phyloP scores from a whole-genome alignment of 2,329 filamentous ascomycete genomes.

The Ceratocystis alfenasii region DNA sequence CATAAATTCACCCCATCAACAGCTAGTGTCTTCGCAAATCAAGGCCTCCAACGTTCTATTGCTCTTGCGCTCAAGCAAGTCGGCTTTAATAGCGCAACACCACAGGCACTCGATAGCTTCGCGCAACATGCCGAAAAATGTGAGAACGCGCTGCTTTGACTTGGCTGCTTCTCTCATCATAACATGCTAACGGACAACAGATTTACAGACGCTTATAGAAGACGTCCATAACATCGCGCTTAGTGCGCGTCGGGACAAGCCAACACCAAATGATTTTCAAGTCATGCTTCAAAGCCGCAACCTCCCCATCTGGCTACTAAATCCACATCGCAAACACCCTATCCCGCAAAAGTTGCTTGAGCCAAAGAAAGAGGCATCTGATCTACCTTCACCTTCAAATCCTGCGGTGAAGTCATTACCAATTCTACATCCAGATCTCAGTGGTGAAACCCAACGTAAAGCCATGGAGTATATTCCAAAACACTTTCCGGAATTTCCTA shows the following conservation, averaged over 20 bases:
- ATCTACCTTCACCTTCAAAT: not conserved
- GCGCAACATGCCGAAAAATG: slow-evolving; percentile 45
- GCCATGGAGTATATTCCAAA: slow-evolving; percentile 45
- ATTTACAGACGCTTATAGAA: slow-evolving; percentile 38
- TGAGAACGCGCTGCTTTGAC: slow-evolving; percentile 30
- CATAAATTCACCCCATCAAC: not conserved
- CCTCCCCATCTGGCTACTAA: slow-evolving; percentile 39
- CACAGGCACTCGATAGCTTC: slow-evolving; percentile 48
- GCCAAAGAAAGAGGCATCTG: slow-evolving; percentile 28
- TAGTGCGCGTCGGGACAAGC: slow-evolving; percentile 40
- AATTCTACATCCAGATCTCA: slow-evolving; percentile 43
- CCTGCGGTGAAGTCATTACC: slow-evolving; percentile 34
- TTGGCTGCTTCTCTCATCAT: slow-evolving; percentile 19
- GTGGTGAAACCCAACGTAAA: slow-evolving; percentile 46
- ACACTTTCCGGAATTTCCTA: slow-evolving; percentile 50
- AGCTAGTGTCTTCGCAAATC: slow-evolving; percentile 25
- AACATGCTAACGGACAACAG: slow-evolving; percentile 29
- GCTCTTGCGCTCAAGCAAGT: slow-evolving; percentile 44
- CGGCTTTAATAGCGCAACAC: slow-evolving; percentile 44
- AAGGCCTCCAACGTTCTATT: slow-evolving; percentile 43
- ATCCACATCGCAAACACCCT: slow-evolving; percentile 45
- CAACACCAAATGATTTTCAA: slow-evolving; percentile 47
- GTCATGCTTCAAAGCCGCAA: slow-evolving; percentile 41
- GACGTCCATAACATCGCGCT: slow-evolving; percentile 38
- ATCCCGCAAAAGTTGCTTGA: slow-evolving; percentile 33